Conservation (phyloP, 257 asterid species). For the Solanum tarijense region DNA sequence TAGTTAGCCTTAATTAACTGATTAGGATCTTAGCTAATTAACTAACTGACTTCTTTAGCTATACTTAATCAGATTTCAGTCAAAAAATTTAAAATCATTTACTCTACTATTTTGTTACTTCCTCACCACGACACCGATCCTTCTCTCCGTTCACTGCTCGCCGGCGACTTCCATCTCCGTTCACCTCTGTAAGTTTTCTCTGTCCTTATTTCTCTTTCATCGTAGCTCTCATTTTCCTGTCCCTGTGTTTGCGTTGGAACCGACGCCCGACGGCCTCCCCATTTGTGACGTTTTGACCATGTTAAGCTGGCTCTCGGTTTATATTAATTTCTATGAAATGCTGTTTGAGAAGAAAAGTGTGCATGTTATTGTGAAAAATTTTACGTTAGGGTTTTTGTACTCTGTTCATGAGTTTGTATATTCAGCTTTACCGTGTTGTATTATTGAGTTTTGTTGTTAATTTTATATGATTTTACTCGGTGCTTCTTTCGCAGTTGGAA, state of each 20-base stretch:
- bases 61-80: not conserved
- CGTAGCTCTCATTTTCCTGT: not conserved
- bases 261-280: not conserved
- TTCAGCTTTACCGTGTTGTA: not conserved
- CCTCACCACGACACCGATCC: not conserved
- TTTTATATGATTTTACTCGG: not conserved
- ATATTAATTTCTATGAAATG: not conserved
- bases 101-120: not conserved
- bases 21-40: not conserved
- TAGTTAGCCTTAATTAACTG: not conserved
- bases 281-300: not conserved
- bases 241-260: not conserved
- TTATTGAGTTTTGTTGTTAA: not conserved
- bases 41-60: not conserved
- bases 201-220: not conserved
- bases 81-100: not conserved
- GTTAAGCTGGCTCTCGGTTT: not conserved
- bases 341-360: not conserved
- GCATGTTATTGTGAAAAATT: not conserved
- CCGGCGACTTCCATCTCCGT: not conserved
- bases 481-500: not conserved
- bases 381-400: too few species aligned
- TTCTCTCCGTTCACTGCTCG: not conserved
- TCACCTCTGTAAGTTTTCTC: not conserved
- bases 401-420: not conserved